A percentile compares a stretch with the other conserved stretches of the same genome.
Conservation (phyloP, 345 rosid genomes). For the Eutrema japonicum region DNA sequence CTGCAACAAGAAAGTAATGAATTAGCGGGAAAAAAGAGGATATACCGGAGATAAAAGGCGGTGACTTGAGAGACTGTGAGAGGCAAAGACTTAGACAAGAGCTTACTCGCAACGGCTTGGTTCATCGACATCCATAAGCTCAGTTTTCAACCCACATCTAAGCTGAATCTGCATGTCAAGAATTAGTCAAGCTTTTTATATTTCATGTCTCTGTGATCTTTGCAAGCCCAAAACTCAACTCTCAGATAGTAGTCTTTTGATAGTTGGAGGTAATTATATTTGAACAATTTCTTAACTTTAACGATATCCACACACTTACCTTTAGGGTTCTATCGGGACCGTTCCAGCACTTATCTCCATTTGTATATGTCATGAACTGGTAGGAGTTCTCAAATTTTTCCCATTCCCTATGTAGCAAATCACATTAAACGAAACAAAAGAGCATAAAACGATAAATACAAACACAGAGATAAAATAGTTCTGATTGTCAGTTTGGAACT, state of each 20-base stretch:
- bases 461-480: background rate
- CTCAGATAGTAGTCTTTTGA: background rate
- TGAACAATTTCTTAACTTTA: background rate
- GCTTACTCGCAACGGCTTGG: slow-evolving; percentile 99
- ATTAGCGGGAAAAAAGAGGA: background rate
- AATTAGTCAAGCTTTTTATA: slow-evolving; percentile 16
- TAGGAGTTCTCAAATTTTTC: slow-evolving; percentile 77
- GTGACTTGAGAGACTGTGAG: background rate
- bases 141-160: slow-evolving; percentile 83
- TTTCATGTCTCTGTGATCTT: slow-evolving; percentile 13
- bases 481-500: slow-evolving; percentile 1
- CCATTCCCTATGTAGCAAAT: slow-evolving; percentile 66
- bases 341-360: slow-evolving; percentile 93
- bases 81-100: slow-evolving; percentile 10
- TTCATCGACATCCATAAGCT: slow-evolving; percentile 83
- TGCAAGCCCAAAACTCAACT: background rate
- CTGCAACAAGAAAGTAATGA: slow-evolving; percentile 48
- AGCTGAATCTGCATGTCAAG: slow-evolving; percentile 64
- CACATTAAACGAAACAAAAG: background rate
- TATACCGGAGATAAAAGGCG: background rate
- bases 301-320: slow-evolving; percentile 47
- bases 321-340: slow-evolving; percentile 93
- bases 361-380: slow-evolving; percentile 68
- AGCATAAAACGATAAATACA: background rate
- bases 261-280: background rate